These are phyloP conservation scores for Tremella mesenterica DNA, from an alignment of 768 basidiomycete species.

Conservation along the genomic window DNA sequence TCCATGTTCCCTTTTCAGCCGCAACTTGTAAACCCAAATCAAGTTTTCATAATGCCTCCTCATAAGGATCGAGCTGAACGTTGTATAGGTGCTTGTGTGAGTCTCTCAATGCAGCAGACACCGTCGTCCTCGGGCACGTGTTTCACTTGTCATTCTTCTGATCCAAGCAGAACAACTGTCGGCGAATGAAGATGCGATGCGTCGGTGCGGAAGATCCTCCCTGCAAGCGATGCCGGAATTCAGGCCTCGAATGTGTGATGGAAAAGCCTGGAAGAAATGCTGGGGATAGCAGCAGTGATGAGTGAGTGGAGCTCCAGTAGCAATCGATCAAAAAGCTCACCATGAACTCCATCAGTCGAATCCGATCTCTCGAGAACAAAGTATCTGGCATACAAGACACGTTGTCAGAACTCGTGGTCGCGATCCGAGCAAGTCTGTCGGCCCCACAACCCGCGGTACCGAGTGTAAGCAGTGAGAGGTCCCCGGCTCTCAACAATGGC, in stretches of 20 bases:
- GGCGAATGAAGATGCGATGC: slow-evolving; percentile 96
- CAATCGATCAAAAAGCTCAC: not conserved
- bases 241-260: slow-evolving; percentile 83
- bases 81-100: slow-evolving; percentile 37
- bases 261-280: slow-evolving; percentile 66
- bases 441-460: too few species aligned
- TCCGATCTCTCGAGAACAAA: slow-evolving; percentile 76
- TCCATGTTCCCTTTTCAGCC: too few species aligned
- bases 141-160: not conserved
- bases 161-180: slow-evolving; percentile 71
- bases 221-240: slow-evolving; percentile 85
- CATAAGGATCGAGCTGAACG: not conserved
- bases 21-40: too few species aligned
- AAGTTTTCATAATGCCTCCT: not conserved
- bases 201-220: slow-evolving; percentile 93
- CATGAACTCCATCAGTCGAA: slow-evolving; percentile 55
- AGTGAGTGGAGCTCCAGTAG: too few species aligned
- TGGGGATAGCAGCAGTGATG: slow-evolving; percentile 41
- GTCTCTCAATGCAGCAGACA: not conserved
- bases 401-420: slow-evolving; percentile 67
- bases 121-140: not conserved
- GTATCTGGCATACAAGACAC: slow-evolving; percentile 74
- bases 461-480: too few species aligned
- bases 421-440: slow-evolving; percentile 54
- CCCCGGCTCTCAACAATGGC: too few species aligned